Percentiles rank a stretch among this genome's conserved stretches.
phyloP scores from a whole-genome alignment of 1,284 basidiomycete genomes.

The Xanthoconium separans region DNA sequence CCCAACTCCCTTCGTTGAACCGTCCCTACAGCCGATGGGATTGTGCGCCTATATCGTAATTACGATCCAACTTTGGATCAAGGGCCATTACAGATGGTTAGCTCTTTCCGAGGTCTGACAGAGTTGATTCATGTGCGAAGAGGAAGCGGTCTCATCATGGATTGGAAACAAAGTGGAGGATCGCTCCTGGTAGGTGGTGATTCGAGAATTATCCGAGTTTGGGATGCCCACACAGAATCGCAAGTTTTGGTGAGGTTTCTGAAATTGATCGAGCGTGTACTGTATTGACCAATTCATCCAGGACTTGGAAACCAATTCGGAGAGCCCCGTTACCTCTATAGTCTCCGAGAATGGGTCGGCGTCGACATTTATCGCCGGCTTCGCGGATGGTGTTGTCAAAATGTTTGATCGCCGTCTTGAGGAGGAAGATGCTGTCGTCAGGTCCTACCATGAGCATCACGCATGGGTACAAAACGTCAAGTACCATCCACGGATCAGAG shows the following conservation, averaged over 20 bases:
- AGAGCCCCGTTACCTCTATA: conserved; percentile 87
- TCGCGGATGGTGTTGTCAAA: conserved; percentile 90
- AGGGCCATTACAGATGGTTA: conserved; percentile 81
- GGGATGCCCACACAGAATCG: conserved; percentile 94
- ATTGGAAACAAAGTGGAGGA: conserved; percentile 93
- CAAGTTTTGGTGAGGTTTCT: conserved; percentile 64
- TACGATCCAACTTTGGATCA: conserved; percentile 72
- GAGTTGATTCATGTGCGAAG: conserved; percentile 74
- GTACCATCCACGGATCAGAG: conserved; percentile 73
- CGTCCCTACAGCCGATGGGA: conserved; percentile 72
- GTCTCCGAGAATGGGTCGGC: conserved; percentile 77
- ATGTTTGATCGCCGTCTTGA: conserved; percentile 90
- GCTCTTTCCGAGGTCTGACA: conserved; percentile 87
- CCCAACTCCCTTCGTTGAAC: not conserved
- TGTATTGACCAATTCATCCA: conserved; percentile 30
- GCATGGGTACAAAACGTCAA: conserved; percentile 93
- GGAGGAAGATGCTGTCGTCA: conserved; percentile 82
- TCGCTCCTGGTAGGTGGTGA: conserved; percentile 90
- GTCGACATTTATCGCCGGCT: conserved; percentile 86
- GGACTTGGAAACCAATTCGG: conserved; percentile 88
- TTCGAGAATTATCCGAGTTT: conserved; percentile 84
- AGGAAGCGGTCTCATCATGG: conserved; percentile 83
- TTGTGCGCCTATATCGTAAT: conserved; percentile 89
- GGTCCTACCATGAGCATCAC: conserved; percentile 80
- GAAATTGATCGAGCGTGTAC: not conserved